These are phyloP conservation scores for Entomortierella chlamydospora DNA, from an alignment of 192 early-diverging fungal genomes.

Conservation along the genomic window DNA sequence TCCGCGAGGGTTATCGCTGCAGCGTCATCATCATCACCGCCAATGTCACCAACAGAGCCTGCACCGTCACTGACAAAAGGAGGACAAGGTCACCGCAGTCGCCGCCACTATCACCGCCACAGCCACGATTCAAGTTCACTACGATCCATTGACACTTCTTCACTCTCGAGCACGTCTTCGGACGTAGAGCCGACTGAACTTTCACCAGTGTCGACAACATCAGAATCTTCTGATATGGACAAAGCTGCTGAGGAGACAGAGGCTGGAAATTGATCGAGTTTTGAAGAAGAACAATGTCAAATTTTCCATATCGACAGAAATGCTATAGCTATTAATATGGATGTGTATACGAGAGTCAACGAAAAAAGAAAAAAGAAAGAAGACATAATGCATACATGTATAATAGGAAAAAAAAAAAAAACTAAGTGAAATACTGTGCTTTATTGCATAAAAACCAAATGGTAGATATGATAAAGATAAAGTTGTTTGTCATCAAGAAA, in stretches of 20 bases:
- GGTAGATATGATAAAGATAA: background rate
- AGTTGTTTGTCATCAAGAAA: background rate
- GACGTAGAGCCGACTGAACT: conserved; percentile 14
- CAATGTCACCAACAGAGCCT: background rate
- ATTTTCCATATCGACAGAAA: too few relatives aligned
- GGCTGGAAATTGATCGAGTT: too few relatives aligned
- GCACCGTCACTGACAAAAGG: background rate
- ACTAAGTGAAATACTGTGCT: background rate
- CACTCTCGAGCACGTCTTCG: conserved; percentile 16
- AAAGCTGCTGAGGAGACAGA: conserved; percentile 3
- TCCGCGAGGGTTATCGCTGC: conserved; percentile 2
- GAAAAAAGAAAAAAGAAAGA: conserved; percentile 4
- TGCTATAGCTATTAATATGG: too few relatives aligned
- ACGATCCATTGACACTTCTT: conserved; percentile 25
- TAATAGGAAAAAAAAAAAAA: background rate
- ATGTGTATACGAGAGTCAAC: too few relatives aligned
- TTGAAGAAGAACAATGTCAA: too few relatives aligned
- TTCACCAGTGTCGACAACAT: conserved; percentile 29
- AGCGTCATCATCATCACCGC: background rate
- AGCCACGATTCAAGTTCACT: conserved; percentile 13
- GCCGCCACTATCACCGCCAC: background rate
- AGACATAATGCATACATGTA: background rate
- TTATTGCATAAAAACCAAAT: background rate
- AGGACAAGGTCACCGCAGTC: background rate
- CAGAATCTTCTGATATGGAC: conserved; percentile 1